Conservation (phyloP, 1,284 basidiomycete genomes). For the Cryptococcus maquisensis region DNA sequence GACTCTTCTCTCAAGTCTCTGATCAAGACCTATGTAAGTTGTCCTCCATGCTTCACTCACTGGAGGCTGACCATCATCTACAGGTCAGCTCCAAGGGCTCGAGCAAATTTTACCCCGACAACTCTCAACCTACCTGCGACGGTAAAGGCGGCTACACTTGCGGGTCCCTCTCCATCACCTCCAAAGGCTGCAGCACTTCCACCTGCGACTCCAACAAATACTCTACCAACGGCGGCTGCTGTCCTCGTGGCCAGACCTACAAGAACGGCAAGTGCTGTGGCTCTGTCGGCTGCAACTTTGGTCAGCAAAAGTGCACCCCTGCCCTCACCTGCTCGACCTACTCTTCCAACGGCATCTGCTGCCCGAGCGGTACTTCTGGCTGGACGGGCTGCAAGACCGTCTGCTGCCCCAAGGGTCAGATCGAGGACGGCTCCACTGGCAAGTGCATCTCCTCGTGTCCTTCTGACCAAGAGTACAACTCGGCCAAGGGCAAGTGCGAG, state of each 20-base stretch:
- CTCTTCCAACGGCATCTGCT: constrained; percentile 60
- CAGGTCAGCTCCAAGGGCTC: constrained; percentile 13
- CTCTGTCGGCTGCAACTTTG: constrained; percentile 19
- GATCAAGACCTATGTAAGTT: constrained; percentile 24
- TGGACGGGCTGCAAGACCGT: constrained; percentile 22
- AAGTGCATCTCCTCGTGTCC: constrained; percentile 10
- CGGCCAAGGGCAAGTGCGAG: constrained; percentile 4
- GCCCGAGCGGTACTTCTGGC: constrained; percentile 28
- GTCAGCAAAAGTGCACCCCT: constrained; percentile 19
- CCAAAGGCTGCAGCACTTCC: constrained; percentile 19
- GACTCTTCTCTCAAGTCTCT: constrained; percentile 14
- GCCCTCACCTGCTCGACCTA: constrained; percentile 45
- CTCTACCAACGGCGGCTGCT: constrained; percentile 30
- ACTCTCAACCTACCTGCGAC: constrained; percentile 35
- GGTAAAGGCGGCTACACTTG: constrained; percentile 32
- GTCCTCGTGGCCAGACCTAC: constrained; percentile 33
- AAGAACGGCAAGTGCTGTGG: constrained; percentile 30
- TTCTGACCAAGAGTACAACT: constrained; percentile 2
- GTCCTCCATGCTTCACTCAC: neutral
- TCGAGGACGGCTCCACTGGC: constrained; percentile 19
- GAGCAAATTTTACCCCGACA: constrained; percentile 21
- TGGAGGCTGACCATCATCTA: constrained; percentile 1
- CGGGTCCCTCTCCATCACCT: constrained; percentile 18
- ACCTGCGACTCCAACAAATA: constrained; percentile 16
- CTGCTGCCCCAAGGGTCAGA: constrained; percentile 22